phyloP scores from a whole-genome alignment of 257 asterid species.

The Coffea canephora region DNA sequence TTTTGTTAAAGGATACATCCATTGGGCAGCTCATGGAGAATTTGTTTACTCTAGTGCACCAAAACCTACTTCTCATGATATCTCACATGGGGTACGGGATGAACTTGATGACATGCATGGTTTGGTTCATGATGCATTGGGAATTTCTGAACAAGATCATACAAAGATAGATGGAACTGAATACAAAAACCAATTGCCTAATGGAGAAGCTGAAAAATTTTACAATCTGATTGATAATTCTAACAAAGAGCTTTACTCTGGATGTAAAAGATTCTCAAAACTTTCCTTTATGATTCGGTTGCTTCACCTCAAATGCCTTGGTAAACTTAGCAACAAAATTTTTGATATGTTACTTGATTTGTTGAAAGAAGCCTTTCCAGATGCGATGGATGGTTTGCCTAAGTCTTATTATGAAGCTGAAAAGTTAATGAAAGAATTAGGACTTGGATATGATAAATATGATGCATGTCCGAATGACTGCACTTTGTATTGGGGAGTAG shows the following conservation, averaged over 20 bases:
- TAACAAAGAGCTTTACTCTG: no score
- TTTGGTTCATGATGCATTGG: not conserved
- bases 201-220: no score
- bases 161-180: not conserved
- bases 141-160: not conserved
- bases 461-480: slow-evolving; percentile 14
- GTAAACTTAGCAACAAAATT: no score
- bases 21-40: not conserved
- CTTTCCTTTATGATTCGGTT: not conserved
- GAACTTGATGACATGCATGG: not conserved
- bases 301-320: not conserved
- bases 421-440: not conserved
- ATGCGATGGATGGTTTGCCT: not conserved
- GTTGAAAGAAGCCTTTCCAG: not conserved
- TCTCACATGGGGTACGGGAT: not conserved
- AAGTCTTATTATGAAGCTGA: not conserved
- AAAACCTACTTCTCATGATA: not conserved
- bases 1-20: not conserved
- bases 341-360: not conserved
- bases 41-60: not conserved
- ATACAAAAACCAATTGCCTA: not conserved
- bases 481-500: not conserved
- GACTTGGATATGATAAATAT: slow-evolving; percentile 5
- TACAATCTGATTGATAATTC: no score
- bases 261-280: no score